Base-by-base conservation (phyloP, 2,329 filamentous ascomycete species). In the Cladobotryum mycophilum region DNA sequence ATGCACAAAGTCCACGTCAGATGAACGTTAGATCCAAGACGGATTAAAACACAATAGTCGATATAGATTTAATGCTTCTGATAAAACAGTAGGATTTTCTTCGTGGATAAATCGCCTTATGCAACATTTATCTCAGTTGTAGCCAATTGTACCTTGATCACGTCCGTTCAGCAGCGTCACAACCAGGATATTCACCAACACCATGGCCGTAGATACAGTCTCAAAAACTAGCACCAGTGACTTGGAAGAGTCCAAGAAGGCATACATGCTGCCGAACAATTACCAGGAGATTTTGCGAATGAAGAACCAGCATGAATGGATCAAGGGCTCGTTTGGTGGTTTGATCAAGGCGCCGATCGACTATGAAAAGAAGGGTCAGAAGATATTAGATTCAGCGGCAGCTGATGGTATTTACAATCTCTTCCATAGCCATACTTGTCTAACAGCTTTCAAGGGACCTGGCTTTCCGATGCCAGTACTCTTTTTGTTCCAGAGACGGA, bases 241-340 rank as follows among this genome's bases (percentile, higher is more conserved):
- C 33, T 20, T 47, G 33, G 45, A 48, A 2, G 9, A 41, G 8
- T 34, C 49, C 14, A 44, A 42, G 25, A 42, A 34, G 22, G 40
- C 49, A 3, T 52, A 52, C 34, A 48, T 52, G 25, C 40, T 52
- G 15, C 45, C 49, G 15, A 37, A 52, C 15, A 48, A 35, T 13
- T 43, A 34, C 18, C 20, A 38, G 20, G 49, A 52, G 20, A 48
- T 52, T 35, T 25, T 35, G 18, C 49, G 49, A 37, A 52, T 52
- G 49, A 52, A 48, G 25, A 52, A 52, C 25, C 49, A 52, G 40
- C 49, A 52, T 40, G 49, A 52, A 36, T 52, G 49, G 49, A 41
- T 52, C 9, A 52, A 52, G 13, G 40, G 40, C n/a, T 33, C 49
- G 18, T 52, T 52, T 15, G 45, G 40, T 8, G 45, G 49, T 34